Evolutionary conservation across 139 green algal genomes (phyloP), one percentile per base, ranked within the genome.

Genomic region (Chlorella vulgaris): DNA sequence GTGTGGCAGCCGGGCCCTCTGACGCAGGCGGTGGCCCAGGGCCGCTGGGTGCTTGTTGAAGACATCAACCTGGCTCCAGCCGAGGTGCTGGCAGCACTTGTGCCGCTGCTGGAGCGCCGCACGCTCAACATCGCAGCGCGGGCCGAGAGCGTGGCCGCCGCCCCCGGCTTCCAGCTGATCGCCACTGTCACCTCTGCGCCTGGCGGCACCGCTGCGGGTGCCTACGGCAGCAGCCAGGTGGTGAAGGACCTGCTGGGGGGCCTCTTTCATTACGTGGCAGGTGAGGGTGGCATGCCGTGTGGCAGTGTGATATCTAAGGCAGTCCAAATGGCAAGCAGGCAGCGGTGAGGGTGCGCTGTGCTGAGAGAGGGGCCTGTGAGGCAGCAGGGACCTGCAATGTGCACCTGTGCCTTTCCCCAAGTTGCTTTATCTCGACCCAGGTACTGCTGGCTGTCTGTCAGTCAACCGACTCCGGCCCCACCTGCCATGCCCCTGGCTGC

Each of bases 41-140:
- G 96, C 7, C 81, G 89, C 7, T 99, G 97, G 97, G 79, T 99
- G 76, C 75, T 99, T 35, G 86, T 99, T 22, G 97, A 99, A 82
- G 94, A 98, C 84, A 89, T 98, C 36, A 94, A 99, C 88, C 81
- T 94, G 79, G 97, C 97, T 1, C 95, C 96, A 0, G 81, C 92
- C 2, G 96, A 99, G 70, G 92, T 99, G 62, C 83, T 99, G 29
- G 93, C 97, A 0, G 89, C 92, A 1, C 83, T 99, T 66, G 83
- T 92, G 33, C 93, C 94, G 6, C 83, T 99, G 70, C 84, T 98
- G 42, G 95, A 98, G 71, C 83, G 78, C 10, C 80, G 95, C 28
- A 86, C 83, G 47, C 87, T 98, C 66, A 74, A 90, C 58, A 87
- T 98, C n/a, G 89, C 92, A 7, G 86, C 91, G 21, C 86, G 93